Conservation (phyloP, 1,284 basidiomycete genomes). For the Papiliotrema flavescens region DNA sequence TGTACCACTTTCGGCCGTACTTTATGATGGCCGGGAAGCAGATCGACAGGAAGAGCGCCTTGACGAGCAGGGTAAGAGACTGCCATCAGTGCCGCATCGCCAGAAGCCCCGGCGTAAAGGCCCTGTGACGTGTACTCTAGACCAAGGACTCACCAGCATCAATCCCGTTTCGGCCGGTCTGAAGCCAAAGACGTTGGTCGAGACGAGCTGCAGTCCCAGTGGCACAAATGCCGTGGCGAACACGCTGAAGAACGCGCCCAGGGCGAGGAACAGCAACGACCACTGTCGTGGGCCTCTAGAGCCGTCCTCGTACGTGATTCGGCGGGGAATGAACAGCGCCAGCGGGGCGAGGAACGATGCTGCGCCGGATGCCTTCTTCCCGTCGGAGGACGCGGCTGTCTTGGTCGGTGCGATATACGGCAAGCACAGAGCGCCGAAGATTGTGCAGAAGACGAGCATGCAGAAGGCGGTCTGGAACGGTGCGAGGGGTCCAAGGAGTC, state of each 20-base stretch:
- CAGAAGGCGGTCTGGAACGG: slow-evolving; percentile 43
- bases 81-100: neutral
- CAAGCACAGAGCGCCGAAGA: slow-evolving; percentile 41
- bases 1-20: slow-evolving; percentile 21
- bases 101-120: no score
- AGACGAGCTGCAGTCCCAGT: slow-evolving; percentile 42
- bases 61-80: slow-evolving; percentile 31
- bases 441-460: slow-evolving; percentile 38
- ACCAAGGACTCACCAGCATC: slow-evolving; percentile 41
- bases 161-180: slow-evolving; percentile 30
- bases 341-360: slow-evolving; percentile 38
- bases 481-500: slow-evolving; percentile 28
- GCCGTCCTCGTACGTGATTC: neutral
- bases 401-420: slow-evolving; percentile 39
- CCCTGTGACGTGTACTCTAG: no score
- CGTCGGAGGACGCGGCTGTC: neutral
- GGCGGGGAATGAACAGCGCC: slow-evolving; percentile 38
- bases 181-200: slow-evolving; percentile 40
- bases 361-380: slow-evolving; percentile 7
- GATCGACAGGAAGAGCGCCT: slow-evolving; percentile 42
- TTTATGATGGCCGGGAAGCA: slow-evolving; percentile 42
- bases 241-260: slow-evolving; percentile 42
- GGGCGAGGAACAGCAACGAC: slow-evolving; percentile 37
- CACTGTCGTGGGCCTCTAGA: slow-evolving; percentile 23
- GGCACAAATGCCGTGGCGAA: slow-evolving; percentile 44